A percentile compares a stretch with the other conserved stretches of the same genome.
Evolutionary conservation across 164 flowering plant genomes (phyloP).

Genomic region (Brasenia schreberi): DNA sequence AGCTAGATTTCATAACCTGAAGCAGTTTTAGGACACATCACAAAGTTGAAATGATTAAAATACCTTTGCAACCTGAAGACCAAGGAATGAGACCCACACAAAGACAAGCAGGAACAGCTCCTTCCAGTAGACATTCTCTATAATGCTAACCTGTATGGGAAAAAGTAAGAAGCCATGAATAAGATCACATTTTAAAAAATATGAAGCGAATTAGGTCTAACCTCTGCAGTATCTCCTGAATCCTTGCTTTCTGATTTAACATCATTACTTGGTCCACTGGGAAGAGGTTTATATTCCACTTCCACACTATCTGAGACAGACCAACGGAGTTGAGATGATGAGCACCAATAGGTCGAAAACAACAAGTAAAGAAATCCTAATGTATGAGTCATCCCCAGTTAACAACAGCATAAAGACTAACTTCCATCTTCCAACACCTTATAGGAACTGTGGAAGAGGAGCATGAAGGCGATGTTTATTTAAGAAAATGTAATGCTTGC

Average conservation of each 20-base stretch:
- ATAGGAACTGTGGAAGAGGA: too few species aligned
- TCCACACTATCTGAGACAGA: conserved; percentile 25
- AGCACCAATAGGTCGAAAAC: not conserved
- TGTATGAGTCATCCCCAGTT: not conserved
- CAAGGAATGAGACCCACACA: conserved; percentile 87
- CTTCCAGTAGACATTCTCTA: conserved; percentile 85
- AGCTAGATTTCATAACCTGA: not conserved
- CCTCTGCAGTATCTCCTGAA: conserved; percentile 25
- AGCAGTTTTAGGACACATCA: not conserved
- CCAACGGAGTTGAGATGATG: not conserved
- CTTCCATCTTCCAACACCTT: too few species aligned
- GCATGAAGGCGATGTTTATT: too few species aligned
- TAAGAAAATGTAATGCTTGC: too few species aligned
- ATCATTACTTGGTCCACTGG: conserved; percentile 43
- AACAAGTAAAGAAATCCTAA: not conserved
- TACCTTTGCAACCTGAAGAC: conserved; percentile 74
- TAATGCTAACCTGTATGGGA: conserved; percentile 37
- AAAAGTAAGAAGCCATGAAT: not conserved
- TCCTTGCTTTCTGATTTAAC: conserved; percentile 15
- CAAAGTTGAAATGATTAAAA: not conserved
- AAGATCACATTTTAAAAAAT: not conserved
- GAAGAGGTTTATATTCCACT: conserved; percentile 68
- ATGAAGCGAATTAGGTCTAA: conserved; percentile 8
- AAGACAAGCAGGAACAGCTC: conserved; percentile 78
- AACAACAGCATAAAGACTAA: too few species aligned